Conservation (phyloP, 73 alveolate genomes). For the Blepharisma stoltei region DNA sequence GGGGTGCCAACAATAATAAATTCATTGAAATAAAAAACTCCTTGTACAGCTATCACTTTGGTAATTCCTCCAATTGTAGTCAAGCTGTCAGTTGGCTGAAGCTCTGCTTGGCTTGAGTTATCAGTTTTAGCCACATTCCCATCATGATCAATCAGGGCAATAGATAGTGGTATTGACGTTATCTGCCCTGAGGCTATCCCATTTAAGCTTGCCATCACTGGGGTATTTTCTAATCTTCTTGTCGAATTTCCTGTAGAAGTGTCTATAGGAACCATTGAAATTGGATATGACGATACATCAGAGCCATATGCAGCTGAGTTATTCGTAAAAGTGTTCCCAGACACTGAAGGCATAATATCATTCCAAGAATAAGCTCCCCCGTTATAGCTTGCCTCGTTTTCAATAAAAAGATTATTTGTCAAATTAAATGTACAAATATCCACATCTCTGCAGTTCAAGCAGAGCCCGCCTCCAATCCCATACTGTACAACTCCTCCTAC, state of each 20-base stretch:
- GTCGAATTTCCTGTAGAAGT: neutral
- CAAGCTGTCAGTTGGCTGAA: neutral
- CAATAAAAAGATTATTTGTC: neutral
- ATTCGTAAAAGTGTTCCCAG: neutral
- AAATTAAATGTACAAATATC: too few relatives aligned
- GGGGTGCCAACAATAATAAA: neutral
- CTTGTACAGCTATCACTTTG: neutral
- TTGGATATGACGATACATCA: neutral
- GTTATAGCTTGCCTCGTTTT: neutral
- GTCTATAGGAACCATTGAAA: neutral
- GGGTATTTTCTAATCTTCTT: neutral
- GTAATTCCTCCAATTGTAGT: neutral
- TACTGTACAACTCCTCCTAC: too few relatives aligned
- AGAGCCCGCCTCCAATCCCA: too few relatives aligned
- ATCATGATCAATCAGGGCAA: neutral
- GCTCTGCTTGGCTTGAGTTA: neutral
- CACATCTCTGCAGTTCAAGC: too few relatives aligned
- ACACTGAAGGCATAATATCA: neutral
- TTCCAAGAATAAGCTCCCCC: neutral
- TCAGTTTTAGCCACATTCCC: neutral
- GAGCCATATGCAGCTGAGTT: slow-evolving; percentile 10
- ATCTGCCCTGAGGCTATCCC: neutral
- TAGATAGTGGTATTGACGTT: neutral
- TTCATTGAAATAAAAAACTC: neutral
- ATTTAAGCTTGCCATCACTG: neutral